These are phyloP conservation scores for Solanum medicagineum DNA, from an alignment of 257 asterid genomes.

Conservation along the genomic window DNA sequence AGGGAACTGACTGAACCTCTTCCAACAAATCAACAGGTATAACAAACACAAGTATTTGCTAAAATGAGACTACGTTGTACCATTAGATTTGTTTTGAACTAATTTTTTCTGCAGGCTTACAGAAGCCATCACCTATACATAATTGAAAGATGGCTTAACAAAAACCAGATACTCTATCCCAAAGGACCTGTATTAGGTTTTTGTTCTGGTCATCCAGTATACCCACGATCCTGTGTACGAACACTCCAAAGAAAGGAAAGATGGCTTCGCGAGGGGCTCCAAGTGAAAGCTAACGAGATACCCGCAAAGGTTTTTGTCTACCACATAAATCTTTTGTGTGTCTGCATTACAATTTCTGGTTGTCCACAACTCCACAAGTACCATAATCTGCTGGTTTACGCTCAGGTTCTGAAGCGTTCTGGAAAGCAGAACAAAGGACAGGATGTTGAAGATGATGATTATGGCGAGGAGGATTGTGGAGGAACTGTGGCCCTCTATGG, in stretches of 20 bases:
- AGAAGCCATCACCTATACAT: constrained; percentile 71
- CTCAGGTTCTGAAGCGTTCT: constrained; percentile 55
- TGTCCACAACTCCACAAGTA: not conserved
- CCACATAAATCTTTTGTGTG: not conserved
- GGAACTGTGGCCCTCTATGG: constrained; percentile 53
- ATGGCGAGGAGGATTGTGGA: constrained; percentile 25
- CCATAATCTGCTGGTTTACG: not conserved
- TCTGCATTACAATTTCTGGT: not conserved
- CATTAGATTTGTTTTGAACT: not conserved
- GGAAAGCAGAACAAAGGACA: constrained; percentile 37
- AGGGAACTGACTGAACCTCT: constrained; percentile 95
- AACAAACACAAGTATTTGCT: not conserved
- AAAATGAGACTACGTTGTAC: not conserved
- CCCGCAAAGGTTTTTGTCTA: constrained; percentile 57
- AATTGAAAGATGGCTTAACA: constrained; percentile 85
- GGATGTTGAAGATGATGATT: constrained; percentile 34
- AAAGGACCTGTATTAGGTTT: constrained; percentile 84
- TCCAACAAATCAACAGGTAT: constrained; percentile 92
- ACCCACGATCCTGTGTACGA: constrained; percentile 88
- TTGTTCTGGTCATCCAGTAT: constrained; percentile 80
- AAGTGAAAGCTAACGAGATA: constrained; percentile 73
- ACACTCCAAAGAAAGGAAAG: constrained; percentile 57
- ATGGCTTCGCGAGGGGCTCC: constrained; percentile 86
- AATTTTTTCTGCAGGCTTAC: constrained; percentile 55
- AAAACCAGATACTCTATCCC: constrained; percentile 66